Conservation (phyloP, 2,329 filamentous ascomycete genomes). For the Trichothecium roseum region DNA sequence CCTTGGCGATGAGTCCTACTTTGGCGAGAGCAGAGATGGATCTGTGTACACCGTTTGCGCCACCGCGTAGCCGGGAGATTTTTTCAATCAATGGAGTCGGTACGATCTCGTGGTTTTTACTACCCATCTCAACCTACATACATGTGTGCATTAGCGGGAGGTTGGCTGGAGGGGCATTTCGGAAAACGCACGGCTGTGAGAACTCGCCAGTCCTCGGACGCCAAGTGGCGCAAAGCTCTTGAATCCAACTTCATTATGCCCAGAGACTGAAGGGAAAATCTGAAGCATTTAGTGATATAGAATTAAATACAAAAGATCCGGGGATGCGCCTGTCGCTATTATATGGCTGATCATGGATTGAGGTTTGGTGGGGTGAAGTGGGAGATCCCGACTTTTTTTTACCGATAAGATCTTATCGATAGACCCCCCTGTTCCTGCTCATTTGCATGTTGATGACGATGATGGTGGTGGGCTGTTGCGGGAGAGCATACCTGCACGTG, state of each 20-base stretch:
- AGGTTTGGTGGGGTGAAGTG: slow-evolving; percentile 13
- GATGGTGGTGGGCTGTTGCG: not conserved
- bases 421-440: slow-evolving; percentile 6
- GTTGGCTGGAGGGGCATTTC: slow-evolving; percentile 11
- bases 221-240: slow-evolving; percentile 84
- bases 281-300: no score
- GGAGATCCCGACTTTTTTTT: slow-evolving; percentile 5
- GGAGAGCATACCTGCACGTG: slow-evolving; percentile 18
- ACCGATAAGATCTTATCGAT: slow-evolving; percentile 20
- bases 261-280: no score
- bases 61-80: slow-evolving; percentile 70
- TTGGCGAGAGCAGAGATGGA: slow-evolving; percentile 90
- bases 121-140: slow-evolving; percentile 76
- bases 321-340: not conserved
- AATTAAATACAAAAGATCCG: not conserved
- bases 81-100: slow-evolving; percentile 82
- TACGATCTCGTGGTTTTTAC: slow-evolving; percentile 94
- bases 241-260: slow-evolving; percentile 88
- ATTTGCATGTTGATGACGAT: not conserved
- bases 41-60: slow-evolving; percentile 68
- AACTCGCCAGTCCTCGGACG: slow-evolving; percentile 88
- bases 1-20: slow-evolving; percentile 76
- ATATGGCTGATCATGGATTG: slow-evolving; percentile 2
- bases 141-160: slow-evolving; percentile 24
- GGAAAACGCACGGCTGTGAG: slow-evolving; percentile 70